These are phyloP conservation scores for Pichia phayaonensis DNA, from an alignment of 805 yeast species.

Conservation along the genomic window DNA sequence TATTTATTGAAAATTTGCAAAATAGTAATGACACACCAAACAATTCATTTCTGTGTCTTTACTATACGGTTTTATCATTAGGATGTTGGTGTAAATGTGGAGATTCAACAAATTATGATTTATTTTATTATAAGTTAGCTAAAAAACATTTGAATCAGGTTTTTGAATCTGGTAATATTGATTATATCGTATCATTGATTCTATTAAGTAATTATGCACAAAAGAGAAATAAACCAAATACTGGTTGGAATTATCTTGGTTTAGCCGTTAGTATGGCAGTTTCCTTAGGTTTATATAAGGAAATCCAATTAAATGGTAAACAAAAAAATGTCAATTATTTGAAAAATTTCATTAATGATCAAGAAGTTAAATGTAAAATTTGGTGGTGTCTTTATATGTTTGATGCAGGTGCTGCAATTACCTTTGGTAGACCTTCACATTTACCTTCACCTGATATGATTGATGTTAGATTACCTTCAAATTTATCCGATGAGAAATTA, in stretches of 20 bases:
- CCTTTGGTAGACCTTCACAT: slow-evolving; percentile 58
- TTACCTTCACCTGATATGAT: slow-evolving; percentile 40
- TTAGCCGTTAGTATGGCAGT: slow-evolving; percentile 60
- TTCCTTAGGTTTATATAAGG: slow-evolving; percentile 55
- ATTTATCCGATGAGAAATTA: slow-evolving; percentile 40
- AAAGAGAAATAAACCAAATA: slow-evolving; percentile 57
- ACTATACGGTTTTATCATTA: slow-evolving; percentile 53
- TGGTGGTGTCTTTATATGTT: slow-evolving; percentile 66
- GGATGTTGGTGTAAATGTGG: slow-evolving; percentile 64
- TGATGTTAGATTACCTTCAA: slow-evolving; percentile 43
- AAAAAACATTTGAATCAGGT: slow-evolving; percentile 36
- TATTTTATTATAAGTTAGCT: slow-evolving; percentile 49
- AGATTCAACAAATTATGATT: slow-evolving; percentile 43
- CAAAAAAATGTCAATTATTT: slow-evolving; percentile 14
- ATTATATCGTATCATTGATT: slow-evolving; percentile 45
- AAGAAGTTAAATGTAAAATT: slow-evolving; percentile 50
- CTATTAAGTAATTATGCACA: slow-evolving; percentile 54
- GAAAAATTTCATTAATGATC: slow-evolving; percentile 32
- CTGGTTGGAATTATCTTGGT: slow-evolving; percentile 64
- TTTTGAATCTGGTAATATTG: slow-evolving; percentile 53
- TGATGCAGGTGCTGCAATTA: slow-evolving; percentile 56
- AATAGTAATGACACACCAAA: neutral
- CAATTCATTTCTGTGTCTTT: slow-evolving; percentile 40
- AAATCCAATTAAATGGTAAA: slow-evolving; percentile 26
- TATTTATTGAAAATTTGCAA: slow-evolving; percentile 31